Conservation (phyloP, 2,329 filamentous ascomycete genomes). For the Monilinia fructigena region DNA sequence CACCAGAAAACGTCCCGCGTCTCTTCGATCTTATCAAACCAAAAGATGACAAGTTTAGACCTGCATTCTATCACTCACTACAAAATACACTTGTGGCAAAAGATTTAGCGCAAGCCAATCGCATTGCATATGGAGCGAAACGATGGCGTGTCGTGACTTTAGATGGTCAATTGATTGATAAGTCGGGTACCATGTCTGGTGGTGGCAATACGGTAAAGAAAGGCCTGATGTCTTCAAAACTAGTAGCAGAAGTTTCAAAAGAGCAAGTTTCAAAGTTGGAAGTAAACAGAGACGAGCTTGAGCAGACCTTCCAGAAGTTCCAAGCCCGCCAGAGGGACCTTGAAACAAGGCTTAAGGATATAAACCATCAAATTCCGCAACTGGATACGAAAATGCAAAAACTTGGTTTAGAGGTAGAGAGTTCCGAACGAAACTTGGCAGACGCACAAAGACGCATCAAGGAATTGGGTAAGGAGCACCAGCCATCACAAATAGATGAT, state of each 20-base stretch:
- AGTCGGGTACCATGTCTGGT: conserved; percentile 98
- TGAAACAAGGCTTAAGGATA: conserved; percentile 67
- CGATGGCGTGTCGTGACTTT: conserved; percentile 96
- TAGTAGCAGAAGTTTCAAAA: conserved; percentile 80
- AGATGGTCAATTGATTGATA: conserved; percentile 93
- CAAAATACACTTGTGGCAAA: conserved; percentile 93
- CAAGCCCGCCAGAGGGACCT: conserved; percentile 81
- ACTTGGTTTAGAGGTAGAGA: conserved; percentile 82
- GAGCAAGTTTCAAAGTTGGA: conserved; percentile 89
- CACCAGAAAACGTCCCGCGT: conserved; percentile 86
- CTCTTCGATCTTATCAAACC: conserved; percentile 90
- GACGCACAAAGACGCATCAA: conserved; percentile 83
- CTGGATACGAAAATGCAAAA: conserved; percentile 92
- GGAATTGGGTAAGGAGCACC: conserved; percentile 78
- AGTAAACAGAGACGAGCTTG: conserved; percentile 78
- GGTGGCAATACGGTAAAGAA: conserved; percentile 87
- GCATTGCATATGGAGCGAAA: conserved; percentile 90
- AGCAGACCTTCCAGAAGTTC: conserved; percentile 79
- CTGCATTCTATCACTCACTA: conserved; percentile 93
- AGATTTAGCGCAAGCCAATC: conserved; percentile 92
- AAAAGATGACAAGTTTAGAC: conserved; percentile 81
- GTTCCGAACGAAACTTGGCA: conserved; percentile 75
- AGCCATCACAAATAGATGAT: conserved; percentile 78
- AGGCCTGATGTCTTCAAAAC: conserved; percentile 95
- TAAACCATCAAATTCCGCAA: conserved; percentile 76